Evolutionary conservation across 306 rosid species (phyloP), one percentile per base, ranked within the genome.

Genomic region (Spatholobus suberectus): DNA sequence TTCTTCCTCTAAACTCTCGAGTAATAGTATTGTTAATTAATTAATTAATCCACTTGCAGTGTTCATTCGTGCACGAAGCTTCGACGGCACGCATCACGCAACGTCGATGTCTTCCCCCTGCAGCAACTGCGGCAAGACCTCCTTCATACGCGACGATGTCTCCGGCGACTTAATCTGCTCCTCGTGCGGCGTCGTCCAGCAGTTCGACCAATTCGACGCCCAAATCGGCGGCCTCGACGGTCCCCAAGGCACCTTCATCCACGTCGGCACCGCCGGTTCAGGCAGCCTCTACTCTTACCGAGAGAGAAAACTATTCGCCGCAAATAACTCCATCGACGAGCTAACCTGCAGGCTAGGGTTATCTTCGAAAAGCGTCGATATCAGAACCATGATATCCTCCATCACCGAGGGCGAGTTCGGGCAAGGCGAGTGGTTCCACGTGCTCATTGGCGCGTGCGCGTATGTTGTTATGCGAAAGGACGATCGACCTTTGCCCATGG

Each of bases 371-470:
- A 66, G 26, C 47, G 8, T 4, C 17, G 72, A 66, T 1, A 23
- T 66, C 4, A n/a, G 47, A 20, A 37, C 8, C 72, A 37, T 66
- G 72, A 20, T 37, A 1, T n/a, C 27, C 27, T 9, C 47, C 4
- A 37, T 66, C 27, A 66, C 72, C 29, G 72, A 66, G 27, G 72
- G 72, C 15, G 72, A 66, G 72, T 66, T 66, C 46, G 72, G 72
- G 1, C 47, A 66, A 4, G 72, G 72, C 17, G 47, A 66, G 8
- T 66, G 72, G 72, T 66, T 66, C 47, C 46, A 11, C 15, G 72
- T 66, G 15, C 47, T 66, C 17, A 5, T 66, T 8, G 72, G 47
- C 29, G 72, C 72, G 27, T 66, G 47, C 27, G 46, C 72, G 17
- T 66, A 66, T 4, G 72, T 66, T 2, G 47, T 66, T 8, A 66